These are phyloP conservation scores for Tilletia setariae DNA, from an alignment of 1,284 basidiomycete genomes.

Conservation along the genomic window DNA sequence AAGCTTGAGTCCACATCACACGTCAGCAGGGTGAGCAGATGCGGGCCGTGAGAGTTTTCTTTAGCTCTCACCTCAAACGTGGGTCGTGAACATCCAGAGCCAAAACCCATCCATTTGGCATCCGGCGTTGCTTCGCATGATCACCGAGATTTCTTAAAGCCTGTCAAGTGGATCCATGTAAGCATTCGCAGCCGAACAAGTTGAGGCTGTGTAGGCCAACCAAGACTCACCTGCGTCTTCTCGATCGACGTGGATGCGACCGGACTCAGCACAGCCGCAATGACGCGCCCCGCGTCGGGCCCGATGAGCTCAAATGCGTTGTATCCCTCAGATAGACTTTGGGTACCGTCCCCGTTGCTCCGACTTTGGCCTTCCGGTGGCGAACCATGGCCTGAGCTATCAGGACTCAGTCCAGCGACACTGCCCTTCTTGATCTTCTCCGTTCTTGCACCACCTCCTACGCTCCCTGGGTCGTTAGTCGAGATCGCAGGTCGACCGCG, in stretches of 20 bases:
- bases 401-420: too few relatives aligned
- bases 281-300: conserved; percentile 27
- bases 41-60: not conserved
- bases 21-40: not conserved
- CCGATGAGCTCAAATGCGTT: conserved; percentile 48
- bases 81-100: conserved; percentile 42
- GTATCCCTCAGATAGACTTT: conserved; percentile 28
- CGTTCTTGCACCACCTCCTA: conserved; percentile 37
- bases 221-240: conserved; percentile 17
- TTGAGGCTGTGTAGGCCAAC: not conserved
- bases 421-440: conserved; percentile 5
- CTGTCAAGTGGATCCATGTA: not conserved
- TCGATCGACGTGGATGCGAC: not conserved
- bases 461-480: not conserved
- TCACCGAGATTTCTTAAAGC: not conserved
- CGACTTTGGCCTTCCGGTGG: too few relatives aligned
- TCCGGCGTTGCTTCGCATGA: not conserved
- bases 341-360: too few relatives aligned
- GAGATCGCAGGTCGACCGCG: not conserved
- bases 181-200: not conserved
- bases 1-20: not conserved
- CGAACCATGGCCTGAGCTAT: conserved; percentile 21
- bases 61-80: conserved; percentile 29
- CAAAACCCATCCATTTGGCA: conserved; percentile 20
- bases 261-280: conserved; percentile 36